Percentiles rank a stretch among this genome's conserved stretches.
Conservation (phyloP, 306 rosid species). For the Cucumis cinereus region DNA sequence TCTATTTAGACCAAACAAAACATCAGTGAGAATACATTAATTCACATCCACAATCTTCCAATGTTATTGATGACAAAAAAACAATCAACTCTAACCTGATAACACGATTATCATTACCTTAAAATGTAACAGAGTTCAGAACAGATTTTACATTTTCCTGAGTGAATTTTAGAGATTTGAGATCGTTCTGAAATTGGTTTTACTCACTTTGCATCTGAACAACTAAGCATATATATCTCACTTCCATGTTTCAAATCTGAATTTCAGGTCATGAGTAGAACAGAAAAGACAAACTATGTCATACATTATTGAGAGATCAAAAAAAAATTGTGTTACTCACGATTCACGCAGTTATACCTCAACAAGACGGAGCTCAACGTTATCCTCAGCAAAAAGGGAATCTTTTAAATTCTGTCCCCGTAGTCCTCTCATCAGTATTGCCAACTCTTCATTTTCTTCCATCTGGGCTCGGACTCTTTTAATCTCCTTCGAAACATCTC, state of each 20-base stretch:
- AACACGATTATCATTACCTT: neutral
- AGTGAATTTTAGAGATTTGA: neutral
- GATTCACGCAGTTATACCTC: slow-evolving; percentile 36
- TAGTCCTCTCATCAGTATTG: slow-evolving; percentile 89
- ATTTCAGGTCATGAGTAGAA: neutral
- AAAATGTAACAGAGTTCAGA: neutral
- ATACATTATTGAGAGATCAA: neutral
- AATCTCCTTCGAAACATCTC: slow-evolving; percentile 87
- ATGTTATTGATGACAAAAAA: neutral
- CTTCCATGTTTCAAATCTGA: neutral
- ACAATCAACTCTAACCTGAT: neutral
- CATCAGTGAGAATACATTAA: neutral
- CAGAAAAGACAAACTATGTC: neutral
- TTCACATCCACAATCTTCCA: neutral
- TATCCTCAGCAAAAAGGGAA: slow-evolving; percentile 71
- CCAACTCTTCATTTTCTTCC: slow-evolving; percentile 87
- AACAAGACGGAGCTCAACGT: slow-evolving; percentile 79
- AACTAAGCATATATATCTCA: neutral
- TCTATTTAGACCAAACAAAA: neutral
- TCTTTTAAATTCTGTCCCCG: slow-evolving; percentile 80
- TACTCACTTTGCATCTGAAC: neutral
- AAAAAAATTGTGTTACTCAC: neutral
- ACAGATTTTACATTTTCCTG: neutral
- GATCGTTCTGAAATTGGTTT: neutral
- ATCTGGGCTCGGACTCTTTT: slow-evolving; percentile 92